A percentile compares a stretch with the other conserved stretches of the same genome.
These are phyloP conservation scores for Pseudogymnoascus sp. DNA, from an alignment of 2,329 filamentous ascomycete genomes.

Conservation along the genomic window DNA sequence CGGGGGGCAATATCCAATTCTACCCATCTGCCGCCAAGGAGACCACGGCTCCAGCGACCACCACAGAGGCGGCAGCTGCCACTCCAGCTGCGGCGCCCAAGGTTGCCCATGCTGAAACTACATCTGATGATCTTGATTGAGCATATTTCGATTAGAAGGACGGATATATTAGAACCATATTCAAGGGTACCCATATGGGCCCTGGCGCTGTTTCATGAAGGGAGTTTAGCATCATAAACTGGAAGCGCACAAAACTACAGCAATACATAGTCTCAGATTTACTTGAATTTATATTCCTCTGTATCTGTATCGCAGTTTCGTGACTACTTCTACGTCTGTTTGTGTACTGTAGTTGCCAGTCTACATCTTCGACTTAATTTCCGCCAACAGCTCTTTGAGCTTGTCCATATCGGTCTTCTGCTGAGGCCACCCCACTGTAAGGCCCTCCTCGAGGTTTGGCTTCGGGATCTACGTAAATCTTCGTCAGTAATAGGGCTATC, in stretches of 20 bases:
- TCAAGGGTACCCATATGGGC: background rate
- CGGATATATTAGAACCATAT: constrained; percentile 6
- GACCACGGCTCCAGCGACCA: background rate
- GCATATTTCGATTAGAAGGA: background rate
- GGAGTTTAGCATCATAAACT: background rate
- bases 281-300: background rate
- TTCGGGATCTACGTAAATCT: constrained; percentile 74
- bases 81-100: constrained; percentile 12
- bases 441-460: constrained; percentile 72
- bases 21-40: constrained; percentile 40
- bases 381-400: constrained; percentile 70
- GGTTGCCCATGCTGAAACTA: constrained; percentile 18
- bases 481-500: constrained; percentile 8
- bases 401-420: constrained; percentile 70
- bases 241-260: constrained; percentile 11
- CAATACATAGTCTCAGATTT: constrained; percentile 8
- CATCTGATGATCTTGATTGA: constrained; percentile 26
- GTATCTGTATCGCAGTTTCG: background rate
- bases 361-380: constrained; percentile 86
- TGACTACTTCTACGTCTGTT: background rate
- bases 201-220: background rate
- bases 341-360: background rate
- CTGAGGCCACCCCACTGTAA: constrained; percentile 73
- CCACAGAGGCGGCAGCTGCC: constrained; percentile 6
- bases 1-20: constrained; percentile 61